Evolutionary conservation across 345 rosid species (phyloP).

Genomic region (Eucalyptus victrix): DNA sequence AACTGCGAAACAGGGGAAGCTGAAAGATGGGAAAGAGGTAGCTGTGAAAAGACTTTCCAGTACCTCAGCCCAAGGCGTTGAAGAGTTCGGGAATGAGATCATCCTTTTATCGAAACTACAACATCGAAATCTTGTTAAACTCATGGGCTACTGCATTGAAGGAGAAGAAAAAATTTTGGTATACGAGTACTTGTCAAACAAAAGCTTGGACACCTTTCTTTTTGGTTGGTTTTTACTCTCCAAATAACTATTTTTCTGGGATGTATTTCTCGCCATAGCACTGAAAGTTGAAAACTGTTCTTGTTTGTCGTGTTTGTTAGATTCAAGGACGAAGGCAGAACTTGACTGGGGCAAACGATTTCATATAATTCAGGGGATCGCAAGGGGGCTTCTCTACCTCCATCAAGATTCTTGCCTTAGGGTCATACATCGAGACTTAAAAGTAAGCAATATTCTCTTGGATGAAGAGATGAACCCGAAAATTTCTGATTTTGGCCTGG

Average conservation of each 20-base stretch:
- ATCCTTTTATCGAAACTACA: not conserved
- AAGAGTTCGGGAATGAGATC: not conserved
- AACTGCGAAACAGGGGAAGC: not conserved
- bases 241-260: no score
- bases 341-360: constrained; percentile 13
- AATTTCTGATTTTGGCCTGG: constrained; percentile 30
- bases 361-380: constrained; percentile 11
- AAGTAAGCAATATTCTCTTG: constrained; percentile 12
- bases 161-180: constrained; percentile 42
- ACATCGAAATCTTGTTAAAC: constrained; percentile 36
- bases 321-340: not conserved
- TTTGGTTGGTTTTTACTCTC: not conserved
- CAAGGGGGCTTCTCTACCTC: constrained; percentile 18
- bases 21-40: not conserved
- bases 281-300: not conserved
- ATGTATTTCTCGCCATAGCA: constrained; percentile 3
- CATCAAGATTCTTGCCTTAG: constrained; percentile 20
- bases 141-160: constrained; percentile 48
- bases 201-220: not conserved
- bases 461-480: constrained; percentile 18
- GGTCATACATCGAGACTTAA: constrained; percentile 29
- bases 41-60: not conserved
- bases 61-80: not conserved
- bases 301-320: not conserved
- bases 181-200: constrained; percentile 21